phyloP scores from a whole-genome alignment of 192 early-diverging fungal genomes.

The Coemansia erecta region DNA sequence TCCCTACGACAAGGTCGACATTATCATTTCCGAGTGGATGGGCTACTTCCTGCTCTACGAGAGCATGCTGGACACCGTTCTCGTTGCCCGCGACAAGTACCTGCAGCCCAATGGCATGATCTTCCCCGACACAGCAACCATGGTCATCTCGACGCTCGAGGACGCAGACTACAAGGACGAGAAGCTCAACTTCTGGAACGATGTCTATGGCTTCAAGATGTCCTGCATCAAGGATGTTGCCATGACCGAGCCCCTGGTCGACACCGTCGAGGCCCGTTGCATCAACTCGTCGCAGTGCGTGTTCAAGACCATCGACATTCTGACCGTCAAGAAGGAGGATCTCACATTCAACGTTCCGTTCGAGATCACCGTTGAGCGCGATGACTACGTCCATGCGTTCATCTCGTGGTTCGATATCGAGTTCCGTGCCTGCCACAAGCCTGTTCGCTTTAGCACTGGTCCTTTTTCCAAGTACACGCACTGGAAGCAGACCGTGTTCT shows the following conservation, averaged over 20 bases:
- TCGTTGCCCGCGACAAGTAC: constrained; percentile 93
- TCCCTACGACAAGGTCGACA: constrained; percentile 95
- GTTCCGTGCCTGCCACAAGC: constrained; percentile 90
- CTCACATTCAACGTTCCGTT: constrained; percentile 84
- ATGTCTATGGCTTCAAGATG: constrained; percentile 98
- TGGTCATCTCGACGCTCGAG: constrained; percentile 88
- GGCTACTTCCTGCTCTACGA: constrained; percentile 98
- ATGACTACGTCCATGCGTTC: constrained; percentile 92
- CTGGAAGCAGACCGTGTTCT: constrained; percentile 99
- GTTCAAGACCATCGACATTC: constrained; percentile 70
- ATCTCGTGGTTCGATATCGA: constrained; percentile 96
- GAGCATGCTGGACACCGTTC: constrained; percentile 99
- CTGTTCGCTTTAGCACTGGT: constrained; percentile 77
- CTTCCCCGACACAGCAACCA: constrained; percentile 82
- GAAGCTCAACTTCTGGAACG: constrained; percentile 89
- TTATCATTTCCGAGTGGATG: constrained; percentile 99
- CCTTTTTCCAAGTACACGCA: constrained; percentile 91
- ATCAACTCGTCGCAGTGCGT: constrained; percentile 75
- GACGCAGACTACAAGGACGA: constrained; percentile 94
- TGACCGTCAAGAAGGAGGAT: constrained; percentile 88
- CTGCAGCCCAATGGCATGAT: constrained; percentile 88
- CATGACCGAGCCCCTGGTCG: constrained; percentile 90
- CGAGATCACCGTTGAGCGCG: constrained; percentile 67
- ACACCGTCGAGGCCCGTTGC: constrained; percentile 85
- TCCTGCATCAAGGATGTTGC: constrained; percentile 87